Percentiles rank a stretch among this genome's conserved stretches.
Evolutionary conservation across 2,329 filamentous ascomycete species (phyloP).

Genomic region (Colletotrichum sp.): DNA sequence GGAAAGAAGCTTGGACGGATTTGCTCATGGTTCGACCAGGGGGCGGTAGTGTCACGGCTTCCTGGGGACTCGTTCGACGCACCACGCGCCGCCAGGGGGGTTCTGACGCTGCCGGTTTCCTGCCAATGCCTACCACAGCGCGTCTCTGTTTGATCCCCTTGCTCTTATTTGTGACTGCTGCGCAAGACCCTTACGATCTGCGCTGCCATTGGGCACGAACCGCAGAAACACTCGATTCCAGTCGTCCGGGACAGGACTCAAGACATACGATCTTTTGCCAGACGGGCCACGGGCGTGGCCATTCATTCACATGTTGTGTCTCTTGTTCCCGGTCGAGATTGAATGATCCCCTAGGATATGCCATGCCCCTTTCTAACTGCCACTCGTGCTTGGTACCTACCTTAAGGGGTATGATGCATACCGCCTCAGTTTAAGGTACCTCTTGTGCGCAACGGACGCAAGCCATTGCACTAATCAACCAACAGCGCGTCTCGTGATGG

Average conservation of each 20-base stretch:
- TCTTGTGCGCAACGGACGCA: not conserved
- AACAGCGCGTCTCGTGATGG: slow-evolving; percentile 2
- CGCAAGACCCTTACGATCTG: not conserved
- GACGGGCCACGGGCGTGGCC: not conserved
- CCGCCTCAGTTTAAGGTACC: not conserved
- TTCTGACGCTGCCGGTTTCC: slow-evolving; percentile 16
- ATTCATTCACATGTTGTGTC: slow-evolving; percentile 12
- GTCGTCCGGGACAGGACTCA: not conserved
- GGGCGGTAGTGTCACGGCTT: slow-evolving; percentile 12
- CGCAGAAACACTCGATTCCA: slow-evolving; percentile 6
- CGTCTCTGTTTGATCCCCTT: slow-evolving; percentile 2
- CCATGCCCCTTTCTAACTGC: not conserved
- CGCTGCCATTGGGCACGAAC: not conserved
- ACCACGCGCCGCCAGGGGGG: slow-evolving; percentile 9
- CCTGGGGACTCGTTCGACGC: slow-evolving; percentile 11
- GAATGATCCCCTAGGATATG: not conserved
- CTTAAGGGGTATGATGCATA: not conserved
- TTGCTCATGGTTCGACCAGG: slow-evolving; percentile 20
- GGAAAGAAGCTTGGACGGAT: slow-evolving; percentile 6
- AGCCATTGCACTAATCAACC: not conserved
- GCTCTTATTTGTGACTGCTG: not conserved
- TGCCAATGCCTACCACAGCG: not conserved
- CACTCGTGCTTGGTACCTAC: not conserved
- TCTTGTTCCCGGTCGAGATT: not conserved
- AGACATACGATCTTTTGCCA: not conserved